Percentiles rank a stretch among this genome's conserved stretches.
phyloP scores from a whole-genome alignment of 2,329 filamentous ascomycete species.

The Trichophyton equinum region DNA sequence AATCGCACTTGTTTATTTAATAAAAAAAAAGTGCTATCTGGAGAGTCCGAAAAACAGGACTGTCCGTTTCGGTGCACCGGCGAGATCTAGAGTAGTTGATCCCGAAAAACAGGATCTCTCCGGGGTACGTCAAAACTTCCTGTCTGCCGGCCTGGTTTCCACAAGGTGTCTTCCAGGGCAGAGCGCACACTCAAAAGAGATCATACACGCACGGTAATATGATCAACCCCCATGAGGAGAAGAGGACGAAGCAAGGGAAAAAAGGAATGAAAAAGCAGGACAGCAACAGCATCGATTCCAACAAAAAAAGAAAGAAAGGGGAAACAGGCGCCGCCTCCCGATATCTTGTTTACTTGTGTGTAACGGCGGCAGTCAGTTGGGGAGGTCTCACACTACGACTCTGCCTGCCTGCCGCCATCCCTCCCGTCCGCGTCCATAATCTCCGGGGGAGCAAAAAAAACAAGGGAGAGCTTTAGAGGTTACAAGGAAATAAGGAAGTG shows the following conservation, averaged over 20 bases:
- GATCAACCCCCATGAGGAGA: not conserved
- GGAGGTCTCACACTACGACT: not conserved
- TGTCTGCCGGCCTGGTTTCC: too few relatives aligned
- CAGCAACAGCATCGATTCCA: not conserved
- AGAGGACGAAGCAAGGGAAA: not conserved
- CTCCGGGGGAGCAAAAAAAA: not conserved
- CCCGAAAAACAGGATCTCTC: not conserved
- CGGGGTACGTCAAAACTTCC: too few relatives aligned
- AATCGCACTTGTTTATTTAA: not conserved
- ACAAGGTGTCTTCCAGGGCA: too few relatives aligned
- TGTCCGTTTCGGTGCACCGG: too few relatives aligned
- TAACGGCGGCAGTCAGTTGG: constrained; percentile 5
- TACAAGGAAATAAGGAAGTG: not conserved
- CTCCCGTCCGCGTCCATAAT: not conserved
- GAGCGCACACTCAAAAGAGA: too few relatives aligned
- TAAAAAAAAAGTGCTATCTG: not conserved
- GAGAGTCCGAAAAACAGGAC: not conserved
- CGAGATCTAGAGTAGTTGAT: too few relatives aligned
- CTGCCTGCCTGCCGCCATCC: not conserved
- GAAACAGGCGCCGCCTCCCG: constrained; percentile 5
- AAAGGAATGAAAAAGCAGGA: not conserved
- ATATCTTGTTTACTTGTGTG: constrained; percentile 7
- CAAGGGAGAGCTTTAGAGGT: not conserved
- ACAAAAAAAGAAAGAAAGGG: not conserved
- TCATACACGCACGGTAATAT: not conserved